Conservation (phyloP, 805 yeast genomes). For the Naumovozyma castellii region DNA sequence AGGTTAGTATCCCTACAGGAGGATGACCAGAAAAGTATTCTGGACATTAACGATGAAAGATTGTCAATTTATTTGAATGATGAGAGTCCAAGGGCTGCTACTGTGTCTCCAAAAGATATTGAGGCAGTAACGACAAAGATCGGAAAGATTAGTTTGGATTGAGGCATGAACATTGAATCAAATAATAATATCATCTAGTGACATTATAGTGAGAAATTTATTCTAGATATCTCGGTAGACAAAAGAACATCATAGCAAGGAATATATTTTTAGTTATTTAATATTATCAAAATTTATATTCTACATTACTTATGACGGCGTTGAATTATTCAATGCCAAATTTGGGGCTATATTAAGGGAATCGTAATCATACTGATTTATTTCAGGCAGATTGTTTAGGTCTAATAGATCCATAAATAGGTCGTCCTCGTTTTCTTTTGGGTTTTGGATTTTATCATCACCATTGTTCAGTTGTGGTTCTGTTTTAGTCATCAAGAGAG, state of each 20-base stretch:
- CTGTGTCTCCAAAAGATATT: conserved; percentile 4
- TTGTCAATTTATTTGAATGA: conserved; percentile 52
- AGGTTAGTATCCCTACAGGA: conserved; percentile 52
- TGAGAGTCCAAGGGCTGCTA: conserved; percentile 30
- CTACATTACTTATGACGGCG: background rate
- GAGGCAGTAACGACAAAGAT: conserved; percentile 1
- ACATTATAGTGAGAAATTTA: no score
- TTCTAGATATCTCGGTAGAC: no score
- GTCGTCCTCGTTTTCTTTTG: no score
- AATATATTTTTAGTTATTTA: no score
- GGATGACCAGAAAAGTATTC: conserved; percentile 44
- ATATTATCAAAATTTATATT: background rate
- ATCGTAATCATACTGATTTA: background rate
- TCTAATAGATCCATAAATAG: background rate
- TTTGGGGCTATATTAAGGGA: background rate
- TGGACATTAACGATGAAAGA: conserved; percentile 57
- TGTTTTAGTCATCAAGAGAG: no score
- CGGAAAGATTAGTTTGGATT: background rate
- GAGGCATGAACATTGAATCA: no score
- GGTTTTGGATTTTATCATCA: no score
- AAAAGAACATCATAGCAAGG: no score
- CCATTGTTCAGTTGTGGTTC: no score
- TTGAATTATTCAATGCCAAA: background rate
- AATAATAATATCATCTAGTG: no score
- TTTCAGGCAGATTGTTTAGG: background rate